Evolutionary conservation across 176 grass and related monocot species (phyloP).

Genomic region (Secale cereale): DNA sequence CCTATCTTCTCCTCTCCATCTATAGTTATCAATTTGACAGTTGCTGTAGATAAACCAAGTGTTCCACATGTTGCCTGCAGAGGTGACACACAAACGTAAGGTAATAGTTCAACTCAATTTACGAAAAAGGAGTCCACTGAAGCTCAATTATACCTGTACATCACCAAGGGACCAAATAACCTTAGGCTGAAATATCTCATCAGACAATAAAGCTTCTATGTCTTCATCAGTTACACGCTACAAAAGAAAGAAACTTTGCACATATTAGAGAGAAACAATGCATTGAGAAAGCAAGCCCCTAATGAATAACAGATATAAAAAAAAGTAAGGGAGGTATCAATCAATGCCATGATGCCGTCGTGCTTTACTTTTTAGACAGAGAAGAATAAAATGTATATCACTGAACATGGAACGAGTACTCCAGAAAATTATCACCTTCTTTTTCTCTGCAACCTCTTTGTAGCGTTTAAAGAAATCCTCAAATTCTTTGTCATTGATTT

Average conservation of each 20-base stretch:
- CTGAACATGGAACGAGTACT: neutral
- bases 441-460: slow-evolving; percentile 99
- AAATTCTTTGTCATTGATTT: slow-evolving; percentile 82
- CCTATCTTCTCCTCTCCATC: slow-evolving; percentile 82
- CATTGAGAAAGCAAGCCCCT: neutral
- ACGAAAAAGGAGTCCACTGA: neutral
- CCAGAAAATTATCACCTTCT: slow-evolving; percentile 56
- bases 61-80: slow-evolving; percentile 90
- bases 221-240: slow-evolving; percentile 93
- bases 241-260: neutral
- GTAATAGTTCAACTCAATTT: neutral
- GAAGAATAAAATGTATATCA: neutral
- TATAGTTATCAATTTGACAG: slow-evolving; percentile 73
- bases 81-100: neutral
- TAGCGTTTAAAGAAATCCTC: slow-evolving; percentile 96
- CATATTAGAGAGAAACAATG: neutral
- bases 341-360: neutral
- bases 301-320: neutral
- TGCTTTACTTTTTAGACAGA: neutral
- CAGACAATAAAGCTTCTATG: slow-evolving; percentile 83
- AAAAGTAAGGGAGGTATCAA: neutral
- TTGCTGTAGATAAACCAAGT: slow-evolving; percentile 83
- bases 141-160: slow-evolving; percentile 57
- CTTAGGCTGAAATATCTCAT: slow-evolving; percentile 95
- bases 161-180: slow-evolving; percentile 91